Conservation (phyloP, 495 filamentous ascomycete species). For the Astrothelium subdiscretum region DNA sequence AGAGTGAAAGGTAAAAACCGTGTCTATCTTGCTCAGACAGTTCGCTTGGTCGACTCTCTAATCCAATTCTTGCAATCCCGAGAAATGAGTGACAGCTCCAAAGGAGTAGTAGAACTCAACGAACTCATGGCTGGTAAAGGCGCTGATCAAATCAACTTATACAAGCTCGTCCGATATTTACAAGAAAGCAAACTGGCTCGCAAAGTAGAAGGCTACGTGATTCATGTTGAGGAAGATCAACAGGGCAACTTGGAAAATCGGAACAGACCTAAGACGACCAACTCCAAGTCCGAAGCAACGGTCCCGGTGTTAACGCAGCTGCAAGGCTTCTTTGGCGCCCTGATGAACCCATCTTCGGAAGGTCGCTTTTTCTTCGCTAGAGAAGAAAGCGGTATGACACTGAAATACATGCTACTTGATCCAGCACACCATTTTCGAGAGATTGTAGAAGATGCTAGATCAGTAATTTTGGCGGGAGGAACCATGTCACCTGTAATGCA, state of each 20-base stretch:
- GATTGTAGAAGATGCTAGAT: constrained; percentile 73
- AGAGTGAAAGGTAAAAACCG: constrained; percentile 85
- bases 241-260: not conserved
- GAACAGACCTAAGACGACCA: not conserved
- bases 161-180: constrained; percentile 75
- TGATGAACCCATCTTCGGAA: constrained; percentile 83
- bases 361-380: constrained; percentile 75
- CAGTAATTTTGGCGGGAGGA: constrained; percentile 85
- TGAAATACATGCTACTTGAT: constrained; percentile 88
- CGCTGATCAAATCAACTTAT: constrained; percentile 89
- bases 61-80: constrained; percentile 49
- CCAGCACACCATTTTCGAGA: constrained; percentile 85
- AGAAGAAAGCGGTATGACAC: constrained; percentile 39
- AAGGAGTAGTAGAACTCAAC: constrained; percentile 55
- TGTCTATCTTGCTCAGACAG: constrained; percentile 78
- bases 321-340: constrained; percentile 65
- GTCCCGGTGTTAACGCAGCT: constrained; percentile 74
- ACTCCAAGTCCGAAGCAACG: constrained; percentile 23
- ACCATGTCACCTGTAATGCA: constrained; percentile 85
- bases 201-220: constrained; percentile 82
- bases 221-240: constrained; percentile 40
- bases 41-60: constrained; percentile 68
- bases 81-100: constrained; percentile 26
- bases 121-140: constrained; percentile 72
- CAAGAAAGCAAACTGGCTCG: constrained; percentile 87